Conservation (phyloP, 129 eudicot species). For the Lactuca sativa region DNA sequence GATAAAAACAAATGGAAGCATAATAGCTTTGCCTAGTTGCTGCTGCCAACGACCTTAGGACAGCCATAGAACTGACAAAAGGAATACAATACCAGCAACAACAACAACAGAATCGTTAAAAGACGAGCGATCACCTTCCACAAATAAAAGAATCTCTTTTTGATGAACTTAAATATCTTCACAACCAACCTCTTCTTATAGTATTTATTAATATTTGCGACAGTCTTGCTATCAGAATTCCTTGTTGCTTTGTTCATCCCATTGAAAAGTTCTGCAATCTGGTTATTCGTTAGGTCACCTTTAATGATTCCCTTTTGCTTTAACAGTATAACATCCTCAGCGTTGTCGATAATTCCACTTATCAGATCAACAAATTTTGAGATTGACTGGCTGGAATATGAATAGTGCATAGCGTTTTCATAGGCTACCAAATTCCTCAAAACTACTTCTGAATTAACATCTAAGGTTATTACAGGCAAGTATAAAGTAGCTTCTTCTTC, state of each 20-base stretch:
- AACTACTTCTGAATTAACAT: conserved; percentile 42
- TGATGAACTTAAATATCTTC: conserved; percentile 27
- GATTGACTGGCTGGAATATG: conserved; percentile 21
- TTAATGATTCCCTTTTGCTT: conserved; percentile 32
- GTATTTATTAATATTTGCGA: conserved; percentile 28
- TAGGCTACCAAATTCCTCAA: conserved; percentile 58
- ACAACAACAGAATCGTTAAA: conserved; percentile 24
- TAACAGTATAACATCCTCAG: conserved; percentile 40
- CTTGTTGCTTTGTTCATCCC: conserved; percentile 46
- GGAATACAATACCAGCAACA: conserved; percentile 33
- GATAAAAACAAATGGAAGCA: background rate
- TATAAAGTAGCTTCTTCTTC: conserved; percentile 28
- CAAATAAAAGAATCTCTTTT: conserved; percentile 16
- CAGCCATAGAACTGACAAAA: conserved; percentile 53
- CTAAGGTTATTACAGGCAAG: conserved; percentile 42
- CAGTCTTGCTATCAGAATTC: conserved; percentile 15
- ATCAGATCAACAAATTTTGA: conserved; percentile 40
- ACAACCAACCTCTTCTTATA: conserved; percentile 29
- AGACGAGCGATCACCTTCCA: conserved; percentile 32
- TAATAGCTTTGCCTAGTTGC: background rate
- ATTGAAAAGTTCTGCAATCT: conserved; percentile 47
- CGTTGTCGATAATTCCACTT: conserved; percentile 45
- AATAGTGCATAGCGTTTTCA: conserved; percentile 29
- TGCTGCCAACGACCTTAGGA: conserved; percentile 24
- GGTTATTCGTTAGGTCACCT: conserved; percentile 23